Base-by-base conservation (phyloP, 169 alveolate species). In the Plasmodium berghei region DNA sequence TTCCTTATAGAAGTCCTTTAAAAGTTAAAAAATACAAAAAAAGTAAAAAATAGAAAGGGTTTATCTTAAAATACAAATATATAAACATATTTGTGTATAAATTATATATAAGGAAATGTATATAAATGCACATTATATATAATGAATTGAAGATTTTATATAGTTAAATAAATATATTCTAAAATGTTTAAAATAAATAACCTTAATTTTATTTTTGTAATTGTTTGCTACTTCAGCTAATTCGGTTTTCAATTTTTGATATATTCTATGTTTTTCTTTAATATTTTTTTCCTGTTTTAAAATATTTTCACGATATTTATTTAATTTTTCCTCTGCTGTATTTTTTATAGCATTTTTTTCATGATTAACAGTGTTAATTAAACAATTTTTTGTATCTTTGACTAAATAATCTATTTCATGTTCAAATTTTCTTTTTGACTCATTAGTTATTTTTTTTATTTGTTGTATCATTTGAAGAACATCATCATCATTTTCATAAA, bases 401-500 rank as follows among this genome's bases (percentile, higher is more conserved):
- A 75, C 89, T n/a, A 75, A 28, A 67, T 45, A 62, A 5, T 75
- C 89, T 40, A 75, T 75, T 48, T 75, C 89, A 55, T 48, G 28
- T 75, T 61, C 74, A 20, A 62, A 75, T 56, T 75, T 75, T 64
- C 89, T 64, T 75, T 75, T 75, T 16, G 75, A 62, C 16, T 75
- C 89, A 42, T 63, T 75, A 0, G 89, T 75, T 24, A 75, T 75
- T 26, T 75, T 75, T 63, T 75, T 75, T 75, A 75, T 75, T 48
- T 75, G 89, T 56, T 75, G 74, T n/a, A 75, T 75, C 89, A 75
- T 75, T 75, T 75, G 89, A 18, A 75, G 67, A 42, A 75, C 89
- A 40, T 75, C 89, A 40, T 75, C 89, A 56, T 75, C 89, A 24
- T 61, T 75, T 62, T 75, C 89, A 42, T 56, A 75, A 54, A 69